phyloP scores from a whole-genome alignment of 176 grass and related monocot species.

The Triticum dicoccoides region DNA sequence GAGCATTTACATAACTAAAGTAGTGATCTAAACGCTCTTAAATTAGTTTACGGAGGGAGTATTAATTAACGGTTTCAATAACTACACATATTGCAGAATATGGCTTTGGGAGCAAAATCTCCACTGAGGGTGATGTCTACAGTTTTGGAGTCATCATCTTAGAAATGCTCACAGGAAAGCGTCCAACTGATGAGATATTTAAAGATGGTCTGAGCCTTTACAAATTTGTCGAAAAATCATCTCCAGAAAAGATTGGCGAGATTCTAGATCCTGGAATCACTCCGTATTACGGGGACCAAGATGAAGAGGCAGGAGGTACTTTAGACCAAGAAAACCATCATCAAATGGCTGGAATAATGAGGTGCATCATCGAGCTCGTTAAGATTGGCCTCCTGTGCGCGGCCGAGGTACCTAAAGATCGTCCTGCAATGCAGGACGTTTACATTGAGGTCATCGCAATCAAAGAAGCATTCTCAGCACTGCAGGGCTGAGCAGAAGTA shows the following conservation, averaged over 20 bases:
- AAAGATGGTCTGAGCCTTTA: slow-evolving; percentile 43
- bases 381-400: slow-evolving; percentile 46
- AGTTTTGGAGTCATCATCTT: slow-evolving; percentile 51
- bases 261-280: slow-evolving; percentile 24
- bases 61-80: neutral
- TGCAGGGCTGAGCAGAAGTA: neutral
- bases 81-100: slow-evolving; percentile 32
- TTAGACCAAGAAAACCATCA: neutral
- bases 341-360: neutral
- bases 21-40: too few species aligned
- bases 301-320: neutral
- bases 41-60: too few species aligned
- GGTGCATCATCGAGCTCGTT: slow-evolving; percentile 23
- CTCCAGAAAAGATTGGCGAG: slow-evolving; percentile 15
- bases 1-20: too few species aligned
- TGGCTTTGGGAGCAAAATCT: slow-evolving; percentile 36
- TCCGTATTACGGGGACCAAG: neutral
- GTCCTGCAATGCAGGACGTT: slow-evolving; percentile 42
- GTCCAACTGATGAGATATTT: slow-evolving; percentile 47
- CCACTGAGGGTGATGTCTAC: slow-evolving; percentile 45
- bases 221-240: slow-evolving; percentile 29
- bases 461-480: slow-evolving; percentile 21
- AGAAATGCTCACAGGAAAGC: slow-evolving; percentile 50
- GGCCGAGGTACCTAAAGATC: slow-evolving; percentile 35
- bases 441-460: slow-evolving; percentile 28